Evolutionary conservation across 306 rosid genomes (phyloP), one percentile per base, ranked within the genome.

Genomic region (Glycine soja): DNA sequence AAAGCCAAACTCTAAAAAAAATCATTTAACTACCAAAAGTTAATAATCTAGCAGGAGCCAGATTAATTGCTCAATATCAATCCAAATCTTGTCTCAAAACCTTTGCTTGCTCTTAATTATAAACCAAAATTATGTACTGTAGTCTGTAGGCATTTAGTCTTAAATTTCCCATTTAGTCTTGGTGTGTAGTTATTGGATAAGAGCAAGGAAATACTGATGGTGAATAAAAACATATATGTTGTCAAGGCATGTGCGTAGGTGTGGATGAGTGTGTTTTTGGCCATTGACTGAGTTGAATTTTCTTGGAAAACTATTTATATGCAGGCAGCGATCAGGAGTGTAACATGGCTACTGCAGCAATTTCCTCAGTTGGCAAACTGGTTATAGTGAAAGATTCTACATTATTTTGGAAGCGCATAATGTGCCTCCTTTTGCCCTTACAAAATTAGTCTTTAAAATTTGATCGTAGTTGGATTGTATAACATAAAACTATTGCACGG

Each of bases 281-380:
- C 6, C 38, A 30, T 43, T n/a, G 19, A 42, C 69, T 14, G 34
- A 74, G 30, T 47, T 64, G 42, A 52, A 67, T 18, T 30, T 8
- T 38, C 2, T 56, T 24, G 2, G 10, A 76, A 74, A 16, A 24
- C 30, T 1, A 24, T 24, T 43, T 10, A 77, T 32, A 38, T 84
- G 70, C 95, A 91, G 98, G 87, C 75, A 7, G 75, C 73, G 52
- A 91, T 92, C 79, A 89, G 88, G 86, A 85, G 91, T 32, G 90
- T 92, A 58, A 89, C 97, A 73, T 92, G 98, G 97, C 89, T 95
- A 88, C 90, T 94, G 80, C 85, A 90, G 63, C 87, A 80, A 64
- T 92, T 95, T 80, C 97, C 98, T 77, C 92, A 85, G 82, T 81
- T 92, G 75, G 89, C 85, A 12, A 88, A 90, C 70, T 63, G 85